Evolutionary conservation across 805 yeast genomes (phyloP).

Genomic region (Yamadazyma paraphyllophila): DNA sequence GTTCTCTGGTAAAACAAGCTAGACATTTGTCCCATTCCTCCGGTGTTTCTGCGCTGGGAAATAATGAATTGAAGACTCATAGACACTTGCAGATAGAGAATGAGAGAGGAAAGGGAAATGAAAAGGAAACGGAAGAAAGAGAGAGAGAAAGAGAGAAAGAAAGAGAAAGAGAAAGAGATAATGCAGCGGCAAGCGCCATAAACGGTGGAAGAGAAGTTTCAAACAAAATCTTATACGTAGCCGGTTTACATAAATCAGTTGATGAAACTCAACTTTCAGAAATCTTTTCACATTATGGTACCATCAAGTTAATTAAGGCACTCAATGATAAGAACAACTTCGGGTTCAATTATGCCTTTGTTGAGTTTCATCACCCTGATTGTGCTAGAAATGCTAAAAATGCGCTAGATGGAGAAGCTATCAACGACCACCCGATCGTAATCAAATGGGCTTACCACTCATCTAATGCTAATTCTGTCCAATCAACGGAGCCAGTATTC

Average conservation of each 20-base stretch:
- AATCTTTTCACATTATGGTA: conserved; percentile 60
- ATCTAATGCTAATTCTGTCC: conserved; percentile 55
- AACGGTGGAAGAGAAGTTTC: conserved; percentile 83
- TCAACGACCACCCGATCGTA: conserved; percentile 55
- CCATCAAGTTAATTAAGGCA: conserved; percentile 64
- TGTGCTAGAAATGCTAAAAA: conserved; percentile 64
- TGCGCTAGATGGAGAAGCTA: conserved; percentile 55
- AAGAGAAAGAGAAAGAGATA: background rate
- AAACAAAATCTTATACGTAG: conserved; percentile 71
- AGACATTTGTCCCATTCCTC: too few species aligned
- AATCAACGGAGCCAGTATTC: conserved; percentile 45
- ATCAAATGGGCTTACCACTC: conserved; percentile 86
- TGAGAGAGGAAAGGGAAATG: too few species aligned
- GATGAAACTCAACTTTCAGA: conserved; percentile 62
- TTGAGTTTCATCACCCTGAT: conserved; percentile 61
- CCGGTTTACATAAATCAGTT: conserved; percentile 64
- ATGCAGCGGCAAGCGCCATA: conserved; percentile 58
- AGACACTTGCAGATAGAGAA: too few species aligned
- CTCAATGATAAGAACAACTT: conserved; percentile 71
- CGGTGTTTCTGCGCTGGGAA: too few species aligned
- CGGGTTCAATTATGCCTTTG: conserved; percentile 79
- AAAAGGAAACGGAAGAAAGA: background rate
- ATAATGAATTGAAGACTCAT: too few species aligned
- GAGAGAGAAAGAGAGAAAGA: background rate
- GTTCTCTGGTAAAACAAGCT: too few species aligned